A percentile compares a stretch with the other conserved stretches of the same genome.
phyloP scores from a whole-genome alignment of 177 flowering plant species.

The Tripterygium wilfordii region DNA sequence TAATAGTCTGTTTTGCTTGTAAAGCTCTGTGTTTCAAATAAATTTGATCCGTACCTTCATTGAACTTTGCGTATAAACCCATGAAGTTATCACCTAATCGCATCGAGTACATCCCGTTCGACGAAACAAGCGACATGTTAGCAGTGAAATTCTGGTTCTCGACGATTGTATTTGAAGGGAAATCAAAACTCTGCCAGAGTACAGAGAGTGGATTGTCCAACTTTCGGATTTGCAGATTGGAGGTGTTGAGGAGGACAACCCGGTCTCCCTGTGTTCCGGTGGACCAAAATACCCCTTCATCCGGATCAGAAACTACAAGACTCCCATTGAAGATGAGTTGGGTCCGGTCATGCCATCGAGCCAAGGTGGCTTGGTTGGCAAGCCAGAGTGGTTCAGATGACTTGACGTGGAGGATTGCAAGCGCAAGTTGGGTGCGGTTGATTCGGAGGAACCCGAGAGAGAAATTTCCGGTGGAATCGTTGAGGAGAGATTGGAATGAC shows the following conservation, averaged over 20 bases:
- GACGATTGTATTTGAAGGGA: slow-evolving; percentile 72
- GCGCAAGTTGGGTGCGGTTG: slow-evolving; percentile 43
- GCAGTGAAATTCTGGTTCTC: slow-evolving; percentile 74
- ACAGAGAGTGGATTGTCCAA: slow-evolving; percentile 10
- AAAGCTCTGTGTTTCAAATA: slow-evolving; percentile 64
- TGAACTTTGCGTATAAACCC: slow-evolving; percentile 56
- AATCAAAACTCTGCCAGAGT: slow-evolving; percentile 86
- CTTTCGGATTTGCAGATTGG: slow-evolving; percentile 52
- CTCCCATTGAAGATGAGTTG: slow-evolving; percentile 71
- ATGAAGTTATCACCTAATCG: slow-evolving; percentile 44
- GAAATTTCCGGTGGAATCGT: slow-evolving; percentile 53
- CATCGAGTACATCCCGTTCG: slow-evolving; percentile 61
- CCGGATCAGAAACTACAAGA: slow-evolving; percentile 48
- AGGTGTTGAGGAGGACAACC: slow-evolving; percentile 42
- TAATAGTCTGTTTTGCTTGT: slow-evolving; percentile 57
- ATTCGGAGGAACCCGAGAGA: slow-evolving; percentile 75
- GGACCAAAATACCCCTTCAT: slow-evolving; percentile 55
- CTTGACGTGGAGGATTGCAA: slow-evolving; percentile 63
- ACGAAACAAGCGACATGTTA: slow-evolving; percentile 51
- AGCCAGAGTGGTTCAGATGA: slow-evolving; percentile 65
- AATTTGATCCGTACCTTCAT: slow-evolving; percentile 27
- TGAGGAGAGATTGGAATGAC: slow-evolving; percentile 54
- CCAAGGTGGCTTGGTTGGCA: slow-evolving; percentile 25
- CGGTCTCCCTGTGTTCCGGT: slow-evolving; percentile 47
- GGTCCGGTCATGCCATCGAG: slow-evolving; percentile 51